Percentiles rank a stretch among this genome's conserved stretches.
Conservation (phyloP, 164 flowering plant species). For the Cinnamomum chago region DNA sequence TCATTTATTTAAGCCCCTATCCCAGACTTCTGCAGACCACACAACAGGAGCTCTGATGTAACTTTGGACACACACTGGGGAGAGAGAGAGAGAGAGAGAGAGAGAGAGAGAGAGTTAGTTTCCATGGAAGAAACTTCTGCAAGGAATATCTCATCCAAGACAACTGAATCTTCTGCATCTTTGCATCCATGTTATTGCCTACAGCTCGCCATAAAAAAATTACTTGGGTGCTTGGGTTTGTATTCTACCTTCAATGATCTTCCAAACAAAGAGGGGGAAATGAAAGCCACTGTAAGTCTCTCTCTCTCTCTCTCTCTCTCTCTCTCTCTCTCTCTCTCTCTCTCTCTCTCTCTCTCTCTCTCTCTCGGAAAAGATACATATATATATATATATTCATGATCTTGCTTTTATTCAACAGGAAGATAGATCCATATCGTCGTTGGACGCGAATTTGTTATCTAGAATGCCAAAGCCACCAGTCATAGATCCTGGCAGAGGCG, state of each 20-base stretch:
- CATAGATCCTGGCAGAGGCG: constrained; percentile 23
- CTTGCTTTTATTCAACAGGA: constrained; percentile 9
- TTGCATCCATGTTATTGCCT: constrained; percentile 7
- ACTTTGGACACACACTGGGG: no score
- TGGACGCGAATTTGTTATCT: neutral
- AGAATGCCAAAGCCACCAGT: constrained; percentile 25
- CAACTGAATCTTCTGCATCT: no score
- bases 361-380: neutral
- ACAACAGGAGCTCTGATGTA: no score
- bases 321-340: constrained; percentile 15
- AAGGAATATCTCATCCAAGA: neutral
- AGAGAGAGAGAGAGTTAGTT: neutral
- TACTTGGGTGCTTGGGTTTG: constrained; percentile 23
- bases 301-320: constrained; percentile 6
- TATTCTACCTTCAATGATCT: constrained; percentile 6
- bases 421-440: neutral
- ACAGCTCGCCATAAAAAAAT: constrained; percentile 7
- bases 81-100: neutral
- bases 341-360: constrained; percentile 10
- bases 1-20: no score
- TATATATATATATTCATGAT: no score
- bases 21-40: no score
- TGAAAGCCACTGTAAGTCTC: neutral
- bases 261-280: neutral
- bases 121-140: constrained; percentile 2